Base-by-base conservation (phyloP, 495 filamentous ascomycete species). In the Penicillium cinerascens region DNA sequence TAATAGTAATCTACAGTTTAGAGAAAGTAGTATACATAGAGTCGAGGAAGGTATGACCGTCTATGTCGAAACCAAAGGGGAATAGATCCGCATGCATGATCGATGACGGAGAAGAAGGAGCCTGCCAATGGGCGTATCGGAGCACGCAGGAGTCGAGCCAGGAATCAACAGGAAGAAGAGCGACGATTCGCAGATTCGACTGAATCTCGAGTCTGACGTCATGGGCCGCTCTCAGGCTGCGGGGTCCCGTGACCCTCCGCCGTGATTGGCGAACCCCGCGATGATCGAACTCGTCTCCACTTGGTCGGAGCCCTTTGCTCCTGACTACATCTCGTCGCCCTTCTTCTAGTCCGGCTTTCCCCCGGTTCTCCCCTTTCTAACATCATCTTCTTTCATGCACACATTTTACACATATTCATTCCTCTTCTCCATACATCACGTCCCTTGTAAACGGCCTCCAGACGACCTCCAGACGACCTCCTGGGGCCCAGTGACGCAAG, bases 1-100 rank as follows among this genome's bases (percentile, higher is more conserved):
- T 33, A 33, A 74, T 33, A 13, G 13, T 33, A 33, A 36, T 86
- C 18, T 43, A 20, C 9, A 22, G 22, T 20, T 47, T 27, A 38
- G 20, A 7, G n/a, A n/a, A n/a, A n/a, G n/a, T n/a, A 25, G 22
- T 17, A 22, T 5, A 22, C 21, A 17, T 42, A 15, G n/a, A 42
- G 39, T 26, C 27, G 29, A n/a, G 36, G 36, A 22, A 39, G 23
- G 36, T 29, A 7, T 23, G 27, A 47, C 22, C 27, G 35, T 13
- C 18, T 16, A 33, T 26, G 35, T n/a, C 33, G 20, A 2, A 22
- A 26, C 15, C 33, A 20, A 50, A 50, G 11, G 26, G 27, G 39
- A 11, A 20, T 23, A n/a, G 48, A 43, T 43, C 39, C 26, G 38
- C 23, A 36, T 49, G 29, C 44, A 51, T 52, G 0, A 7, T 13